Evolutionary conservation across 169 alveolate species (phyloP), one percentile per base, ranked within the genome.

Genomic region (Babesia bovis): DNA sequence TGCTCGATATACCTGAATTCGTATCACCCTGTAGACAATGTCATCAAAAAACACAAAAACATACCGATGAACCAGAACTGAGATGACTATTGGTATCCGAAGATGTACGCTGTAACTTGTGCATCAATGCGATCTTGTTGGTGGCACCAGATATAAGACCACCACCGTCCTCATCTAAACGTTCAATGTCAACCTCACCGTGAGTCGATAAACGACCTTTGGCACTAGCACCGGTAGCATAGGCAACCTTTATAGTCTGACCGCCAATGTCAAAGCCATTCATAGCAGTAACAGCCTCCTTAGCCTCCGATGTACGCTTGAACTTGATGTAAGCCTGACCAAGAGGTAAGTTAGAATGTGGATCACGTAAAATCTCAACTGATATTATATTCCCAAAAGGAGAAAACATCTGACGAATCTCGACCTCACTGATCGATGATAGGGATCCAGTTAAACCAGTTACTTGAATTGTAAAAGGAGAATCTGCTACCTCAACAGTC

Each of bases 221-320:
- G 13, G 84, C 49, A 12, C 28, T 47, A 4, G 57, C 50, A n/a
- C 45, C 63, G 4, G 68, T 33, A n/a, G 85, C 85, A 40, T 71
- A 75, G 17, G 85, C 82, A 17, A 95, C 97, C 35, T 93, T 90
- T 33, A 96, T 84, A 63, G 90, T 90, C 78, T 90, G 90, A 10
- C 98, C 99, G 26, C 92, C 93, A n/a, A 96, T 87, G 56, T 93
- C 96, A 84, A 94, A 93, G 41, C 96, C 97, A 70, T 96, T 94
- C 98, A 97, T 93, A 47, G 94, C 95, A 49, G 89, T 90, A 74
- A 96, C 90, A 32, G 99, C 99, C 53, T 94, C 98, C 81, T 90
- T 93, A 10, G 98, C 99, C 74, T 96, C 98, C 25, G 94, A 92
- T 6, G 96, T 92, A 55, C 93, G 83, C 65, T 92, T 92, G 86